Evolutionary conservation across 106 monocot genomes (phyloP), one percentile per base, ranked within the genome.

Genomic region (Platanthera guangdongensis): DNA sequence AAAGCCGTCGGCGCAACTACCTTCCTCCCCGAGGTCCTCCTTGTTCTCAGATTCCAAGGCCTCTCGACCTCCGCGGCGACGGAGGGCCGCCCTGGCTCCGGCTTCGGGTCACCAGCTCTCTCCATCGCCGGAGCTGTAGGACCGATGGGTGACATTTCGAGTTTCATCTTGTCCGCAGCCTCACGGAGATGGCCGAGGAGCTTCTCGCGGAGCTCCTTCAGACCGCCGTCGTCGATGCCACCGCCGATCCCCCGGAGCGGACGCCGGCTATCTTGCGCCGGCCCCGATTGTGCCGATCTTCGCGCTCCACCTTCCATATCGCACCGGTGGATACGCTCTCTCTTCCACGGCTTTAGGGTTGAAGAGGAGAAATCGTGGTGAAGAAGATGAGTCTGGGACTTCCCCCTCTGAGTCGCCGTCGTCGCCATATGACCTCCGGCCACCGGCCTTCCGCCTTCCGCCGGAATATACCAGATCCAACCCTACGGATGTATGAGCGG

Each of bases 111-210:
- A 51, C 32, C 68, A 54, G 72, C 22, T 50, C 4, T 75, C 28
- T 39, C 64, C 60, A 9, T 1, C 59, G 16, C 47, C 22, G 46
- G 60, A 30, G 79, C 21, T 10, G 57, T 6, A 50, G 64, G 60
- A 16, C 10, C 10, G 25, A 65, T 45, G 19, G 28, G 51, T 13
- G 78, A 62, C 12, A 54, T 65, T 68, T 65, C 73, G 48, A 75
- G 11, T 50, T 83, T 76, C 62, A 81, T 50, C 51, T 76, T 67
- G 65, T 75, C 79, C 18, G 77, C 80, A 25, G 80, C 77, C 74
- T 79, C 72, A 4, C 77, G 83, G 57, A 85, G 82, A 39, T 83
- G 87, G 28, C 49, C 74, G 47, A 86, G 60, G 3, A 86, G 83
- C 80, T 86, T 86, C n/a, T 47, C 83, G 9, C 83, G 55, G 47